phyloP scores from a whole-genome alignment of 805 yeast genomes.

The Danielia oregonensis region DNA sequence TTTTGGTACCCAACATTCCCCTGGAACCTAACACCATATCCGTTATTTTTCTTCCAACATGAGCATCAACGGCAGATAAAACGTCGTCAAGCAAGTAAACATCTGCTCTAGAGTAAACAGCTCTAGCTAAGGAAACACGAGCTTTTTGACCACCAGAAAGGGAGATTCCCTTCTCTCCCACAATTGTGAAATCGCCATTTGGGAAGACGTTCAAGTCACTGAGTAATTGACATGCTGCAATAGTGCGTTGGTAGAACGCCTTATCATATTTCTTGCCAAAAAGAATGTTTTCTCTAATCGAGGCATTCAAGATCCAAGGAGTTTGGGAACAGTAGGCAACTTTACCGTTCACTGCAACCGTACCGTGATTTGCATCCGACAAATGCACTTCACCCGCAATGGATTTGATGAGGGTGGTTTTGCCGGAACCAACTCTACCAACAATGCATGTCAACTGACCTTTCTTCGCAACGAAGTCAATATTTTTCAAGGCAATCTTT shows the following conservation, averaged over 20 bases:
- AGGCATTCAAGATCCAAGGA: slow-evolving; percentile 51
- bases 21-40: slow-evolving; percentile 43
- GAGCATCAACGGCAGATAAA: slow-evolving; percentile 69
- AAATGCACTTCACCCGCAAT: slow-evolving; percentile 48
- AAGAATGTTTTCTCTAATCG: slow-evolving; percentile 48
- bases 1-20: slow-evolving; percentile 50
- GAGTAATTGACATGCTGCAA: slow-evolving; percentile 48
- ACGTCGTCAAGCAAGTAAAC: slow-evolving; percentile 61
- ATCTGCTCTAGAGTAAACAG: slow-evolving; percentile 61
- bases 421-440: slow-evolving; percentile 69
- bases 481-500: slow-evolving; percentile 41
- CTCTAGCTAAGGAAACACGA: slow-evolving; percentile 62
- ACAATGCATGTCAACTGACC: slow-evolving; percentile 58
- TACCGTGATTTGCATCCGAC: slow-evolving; percentile 5
- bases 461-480: slow-evolving; percentile 47
- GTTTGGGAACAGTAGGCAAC: slow-evolving; percentile 62
- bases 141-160: slow-evolving; percentile 65
- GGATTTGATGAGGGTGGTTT: slow-evolving; percentile 53
- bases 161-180: slow-evolving; percentile 61
- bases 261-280: slow-evolving; percentile 47
- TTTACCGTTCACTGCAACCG: slow-evolving; percentile 31
- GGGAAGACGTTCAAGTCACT: slow-evolving; percentile 46
- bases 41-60: slow-evolving; percentile 57
- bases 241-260: slow-evolving; percentile 37
- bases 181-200: slow-evolving; percentile 51